phyloP scores from a whole-genome alignment of 805 yeast genomes.

The Isabelozyma rhagii region DNA sequence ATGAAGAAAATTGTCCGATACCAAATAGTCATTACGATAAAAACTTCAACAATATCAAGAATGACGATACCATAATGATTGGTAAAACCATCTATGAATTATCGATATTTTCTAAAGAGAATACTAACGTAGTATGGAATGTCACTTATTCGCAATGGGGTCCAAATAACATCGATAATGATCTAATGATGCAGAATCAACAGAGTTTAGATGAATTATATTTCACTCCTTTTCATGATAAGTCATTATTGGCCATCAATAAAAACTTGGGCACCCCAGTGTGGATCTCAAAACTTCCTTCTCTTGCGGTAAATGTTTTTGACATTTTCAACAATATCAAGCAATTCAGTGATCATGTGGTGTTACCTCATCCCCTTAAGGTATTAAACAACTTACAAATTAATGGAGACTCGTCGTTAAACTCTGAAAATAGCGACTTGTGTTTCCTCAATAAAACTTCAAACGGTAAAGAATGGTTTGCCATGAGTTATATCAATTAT shows the following conservation, averaged over 20 bases:
- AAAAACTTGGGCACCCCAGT: constrained; percentile 63
- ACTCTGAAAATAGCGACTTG: constrained; percentile 21
- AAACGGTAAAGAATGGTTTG: constrained; percentile 72
- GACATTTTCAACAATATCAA: constrained; percentile 53
- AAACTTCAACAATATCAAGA: constrained; percentile 7
- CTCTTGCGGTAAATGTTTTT: constrained; percentile 72
- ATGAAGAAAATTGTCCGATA: constrained; percentile 31
- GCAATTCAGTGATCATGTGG: constrained; percentile 33
- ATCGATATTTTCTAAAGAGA: constrained; percentile 70
- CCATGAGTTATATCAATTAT: constrained; percentile 71
- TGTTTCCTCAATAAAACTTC: constrained; percentile 70
- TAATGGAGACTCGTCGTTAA: constrained; percentile 9
- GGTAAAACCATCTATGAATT: constrained; percentile 75
- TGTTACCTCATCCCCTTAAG: constrained; percentile 68
- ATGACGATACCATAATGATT: constrained; percentile 45
- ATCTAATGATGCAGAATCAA: constrained; percentile 39
- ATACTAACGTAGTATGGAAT: constrained; percentile 65
- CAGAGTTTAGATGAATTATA: constrained; percentile 69
- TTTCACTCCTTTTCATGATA: constrained; percentile 82
- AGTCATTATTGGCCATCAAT: constrained; percentile 73
- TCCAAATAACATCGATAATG: constrained; percentile 77
- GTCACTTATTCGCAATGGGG: constrained; percentile 89
- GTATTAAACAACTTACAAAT: constrained; percentile 32
- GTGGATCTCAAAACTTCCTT: constrained; percentile 76
- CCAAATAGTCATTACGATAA: constrained; percentile 19